Conservation (phyloP, 805 yeast genomes). For the Lipomyces japonicus region DNA sequence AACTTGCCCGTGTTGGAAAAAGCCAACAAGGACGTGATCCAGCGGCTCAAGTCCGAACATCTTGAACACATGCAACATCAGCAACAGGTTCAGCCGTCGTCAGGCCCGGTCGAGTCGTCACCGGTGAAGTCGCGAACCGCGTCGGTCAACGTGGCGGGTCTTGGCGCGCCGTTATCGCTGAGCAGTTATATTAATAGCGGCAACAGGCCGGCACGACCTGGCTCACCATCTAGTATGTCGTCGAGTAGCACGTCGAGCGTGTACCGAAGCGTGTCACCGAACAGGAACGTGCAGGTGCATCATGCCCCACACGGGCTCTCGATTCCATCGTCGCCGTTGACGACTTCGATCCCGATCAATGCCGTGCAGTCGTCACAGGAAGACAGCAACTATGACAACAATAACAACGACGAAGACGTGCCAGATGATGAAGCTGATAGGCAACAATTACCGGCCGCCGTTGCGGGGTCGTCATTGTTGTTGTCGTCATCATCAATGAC, state of each 20-base stretch:
- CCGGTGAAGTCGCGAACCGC: slow-evolving; percentile 23
- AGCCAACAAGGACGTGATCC: slow-evolving; percentile 89
- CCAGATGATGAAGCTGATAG: neutral
- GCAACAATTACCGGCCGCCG: neutral
- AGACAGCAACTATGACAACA: neutral
- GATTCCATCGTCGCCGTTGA: slow-evolving; percentile 24
- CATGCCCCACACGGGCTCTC: neutral
- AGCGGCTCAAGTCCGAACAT: slow-evolving; percentile 80
- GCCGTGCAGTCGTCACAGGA: slow-evolving; percentile 2
- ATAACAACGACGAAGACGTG: neutral
- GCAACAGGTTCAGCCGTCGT: slow-evolving; percentile 33
- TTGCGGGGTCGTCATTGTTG: neutral
- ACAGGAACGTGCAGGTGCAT: neutral
- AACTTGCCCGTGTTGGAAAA: slow-evolving; percentile 86
- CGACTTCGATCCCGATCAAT: slow-evolving; percentile 17
- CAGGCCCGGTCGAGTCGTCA: slow-evolving; percentile 24
- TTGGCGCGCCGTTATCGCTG: slow-evolving; percentile 9
- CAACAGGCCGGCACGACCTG: slow-evolving; percentile 9
- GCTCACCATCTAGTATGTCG: slow-evolving; percentile 24
- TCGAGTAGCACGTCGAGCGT: slow-evolving; percentile 17
- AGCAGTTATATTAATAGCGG: slow-evolving; percentile 1
- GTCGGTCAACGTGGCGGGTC: slow-evolving; percentile 4
- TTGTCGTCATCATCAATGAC: slow-evolving; percentile 1
- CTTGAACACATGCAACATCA: slow-evolving; percentile 45
- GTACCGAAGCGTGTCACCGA: slow-evolving; percentile 22